phyloP scores from a whole-genome alignment of 2,329 filamentous ascomycete species.

The Pestalotiopsis sp. region DNA sequence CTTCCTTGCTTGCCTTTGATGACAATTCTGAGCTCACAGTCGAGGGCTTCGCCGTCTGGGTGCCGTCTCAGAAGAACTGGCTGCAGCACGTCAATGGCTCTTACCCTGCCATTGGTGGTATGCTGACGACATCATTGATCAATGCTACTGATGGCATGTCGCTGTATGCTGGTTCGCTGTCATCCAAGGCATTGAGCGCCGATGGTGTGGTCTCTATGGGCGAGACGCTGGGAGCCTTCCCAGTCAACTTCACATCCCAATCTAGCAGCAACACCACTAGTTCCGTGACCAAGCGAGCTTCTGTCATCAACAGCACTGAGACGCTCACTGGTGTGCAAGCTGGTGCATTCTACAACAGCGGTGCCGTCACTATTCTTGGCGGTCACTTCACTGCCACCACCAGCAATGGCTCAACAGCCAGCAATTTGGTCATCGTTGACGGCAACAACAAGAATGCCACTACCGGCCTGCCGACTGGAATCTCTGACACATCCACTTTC shows the following conservation, averaged over 20 bases:
- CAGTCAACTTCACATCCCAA: slow-evolving; percentile 55
- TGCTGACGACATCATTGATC: slow-evolving; percentile 70
- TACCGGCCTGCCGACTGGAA: slow-evolving; percentile 67
- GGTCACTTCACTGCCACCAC: slow-evolving; percentile 80
- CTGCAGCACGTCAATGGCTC: slow-evolving; percentile 73
- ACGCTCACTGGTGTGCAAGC: slow-evolving; percentile 70
- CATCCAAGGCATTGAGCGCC: slow-evolving; percentile 72
- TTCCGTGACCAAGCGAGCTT: slow-evolving; percentile 48
- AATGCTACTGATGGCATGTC: slow-evolving; percentile 64
- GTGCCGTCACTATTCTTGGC: slow-evolving; percentile 77
- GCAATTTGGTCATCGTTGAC: slow-evolving; percentile 85
- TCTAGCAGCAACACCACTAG: slow-evolving; percentile 34
- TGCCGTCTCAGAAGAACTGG: slow-evolving; percentile 85
- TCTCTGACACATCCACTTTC: slow-evolving; percentile 76
- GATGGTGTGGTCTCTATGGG: slow-evolving; percentile 73
- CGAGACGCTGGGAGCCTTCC: slow-evolving; percentile 55
- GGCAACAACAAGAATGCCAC: slow-evolving; percentile 68
- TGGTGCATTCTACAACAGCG: slow-evolving; percentile 75
- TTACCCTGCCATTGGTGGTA: slow-evolving; percentile 70
- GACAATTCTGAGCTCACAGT: slow-evolving; percentile 63
- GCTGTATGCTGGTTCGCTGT: slow-evolving; percentile 82
- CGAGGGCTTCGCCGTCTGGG: slow-evolving; percentile 86
- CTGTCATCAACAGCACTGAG: slow-evolving; percentile 36
- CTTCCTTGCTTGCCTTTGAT: slow-evolving; percentile 69
- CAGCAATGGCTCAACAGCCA: slow-evolving; percentile 69